Evolutionary conservation across 2,329 filamentous ascomycete genomes (phyloP), one percentile per base, ranked within the genome.

Genomic region (Claviceps fusiformis): DNA sequence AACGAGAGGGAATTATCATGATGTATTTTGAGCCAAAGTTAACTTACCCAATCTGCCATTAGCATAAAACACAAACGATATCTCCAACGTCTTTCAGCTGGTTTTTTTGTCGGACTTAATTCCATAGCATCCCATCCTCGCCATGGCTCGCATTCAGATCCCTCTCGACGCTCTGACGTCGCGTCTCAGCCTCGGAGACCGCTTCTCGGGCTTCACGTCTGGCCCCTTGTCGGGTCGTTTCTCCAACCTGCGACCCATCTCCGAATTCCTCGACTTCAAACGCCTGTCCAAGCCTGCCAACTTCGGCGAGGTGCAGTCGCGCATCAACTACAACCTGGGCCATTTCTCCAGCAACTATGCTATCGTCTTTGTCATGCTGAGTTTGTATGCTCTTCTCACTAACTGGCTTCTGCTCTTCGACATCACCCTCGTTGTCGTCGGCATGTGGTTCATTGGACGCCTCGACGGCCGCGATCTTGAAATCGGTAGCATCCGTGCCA

Each of bases 301-400:
- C 75, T 96, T 97, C 65, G 76, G 76, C 61, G 91, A 96, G 71
- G 83, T 89, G 60, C 92, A 97, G 73, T 90, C 86, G 63, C 84
- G 92, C 61, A 85, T 95, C 75, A 95, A 95, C 78, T 96, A 96
- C 84, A 98, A 98, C 73, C 75, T 98, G 61, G 83, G 87, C 70
- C 87, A 97, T 77, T 98, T 95, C 79, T 95, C 90, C 59, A 96
- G 89, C 85, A 98, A 98, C 78, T 98, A 98, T 80, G 86, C 87
- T 62, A 86, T 87, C 60, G 82, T 97, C 64, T 95, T 97, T 69
- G 78, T 87, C 64, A 95, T 98, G 85, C 85, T 98, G 67, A 89
- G 87, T 77, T 86, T 98, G 74, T 98, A 98, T 78, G 88, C 88
- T 66, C 75, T 98, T 65, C 79, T 98, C 66, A 93, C 89, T 64